Base-by-base conservation (phyloP, 192 early-diverging fungal species). In the Backusella mclennaniae region DNA sequence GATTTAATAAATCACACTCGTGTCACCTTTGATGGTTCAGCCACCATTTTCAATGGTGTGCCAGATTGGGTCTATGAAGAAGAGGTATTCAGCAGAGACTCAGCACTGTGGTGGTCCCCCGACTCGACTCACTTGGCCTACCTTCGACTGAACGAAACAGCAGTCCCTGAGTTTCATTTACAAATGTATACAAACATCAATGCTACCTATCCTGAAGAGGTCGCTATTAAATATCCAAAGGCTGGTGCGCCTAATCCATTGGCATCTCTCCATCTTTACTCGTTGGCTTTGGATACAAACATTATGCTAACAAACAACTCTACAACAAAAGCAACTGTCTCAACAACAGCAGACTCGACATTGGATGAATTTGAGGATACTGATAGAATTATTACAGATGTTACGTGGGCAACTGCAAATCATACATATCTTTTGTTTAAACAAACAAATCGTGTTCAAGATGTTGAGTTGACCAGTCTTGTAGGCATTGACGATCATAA, bases 51-150 rank as follows among this genome's bases (percentile, higher is more conserved):
- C 76, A 98, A 98, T 78, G 97, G 96, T 7, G 86, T 98, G 7
- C 91, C 96, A n/a, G 97, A 99, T 83, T 99, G 97, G 97, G 96
- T 97, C 0, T 99, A 99, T 74, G 96, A 98, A 82, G 85, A 99
- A 80, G 97, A 99, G 79, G 93, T 99, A 1, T 88, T 94, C 63
- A 83, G 75, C 8, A 79, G 79, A 0, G 87, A 91, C 14, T 83
- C 85, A 12, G 90, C 96, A 5, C 76, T 95, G 19, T 97, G 95
- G 95, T 97, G 97, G 92, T 93, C 95, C 1, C 93, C 95, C 12
- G 93, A 95, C 66, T 93, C 88, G 12, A 85, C 80, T 29, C 87
- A 87, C 5, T 68, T 99, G 36, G 93, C 94, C 0, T 99, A 90
- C 79, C 77, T 99, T 71, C 91, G 95, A 33, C 92, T 97, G 66